phyloP scores from a whole-genome alignment of 306 rosid species.

The Lotus japonicus region DNA sequence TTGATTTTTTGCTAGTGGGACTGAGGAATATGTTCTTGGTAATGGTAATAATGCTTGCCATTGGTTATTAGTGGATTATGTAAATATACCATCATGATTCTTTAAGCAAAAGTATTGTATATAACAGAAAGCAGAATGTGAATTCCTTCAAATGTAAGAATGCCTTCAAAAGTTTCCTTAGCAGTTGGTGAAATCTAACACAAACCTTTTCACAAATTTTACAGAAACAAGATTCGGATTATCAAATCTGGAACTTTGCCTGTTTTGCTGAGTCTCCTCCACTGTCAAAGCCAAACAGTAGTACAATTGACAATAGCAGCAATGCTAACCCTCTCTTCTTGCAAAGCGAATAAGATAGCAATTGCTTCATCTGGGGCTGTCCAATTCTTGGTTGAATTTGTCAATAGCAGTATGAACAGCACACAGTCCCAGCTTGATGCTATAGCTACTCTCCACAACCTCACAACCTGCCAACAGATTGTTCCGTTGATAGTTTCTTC shows the following conservation, averaged over 20 bases:
- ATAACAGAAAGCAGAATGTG: neutral
- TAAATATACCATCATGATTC: conserved; percentile 23
- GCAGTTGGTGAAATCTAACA: conserved; percentile 1
- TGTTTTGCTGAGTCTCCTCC: conserved; percentile 48
- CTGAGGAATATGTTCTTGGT: conserved; percentile 43
- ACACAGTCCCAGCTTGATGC: conserved; percentile 59
- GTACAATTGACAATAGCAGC: conserved; percentile 47
- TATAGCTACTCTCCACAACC: conserved; percentile 65
- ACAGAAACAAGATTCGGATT: conserved; percentile 66
- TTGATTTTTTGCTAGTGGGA: conserved; percentile 27
- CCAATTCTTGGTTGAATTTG: conserved; percentile 32
- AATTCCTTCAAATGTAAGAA: conserved; percentile 33
- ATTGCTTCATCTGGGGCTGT: conserved; percentile 62
- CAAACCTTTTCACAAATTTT: neutral
- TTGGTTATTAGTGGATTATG: conserved; percentile 12
- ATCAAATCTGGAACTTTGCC: conserved; percentile 55
- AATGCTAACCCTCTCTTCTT: conserved; percentile 64
- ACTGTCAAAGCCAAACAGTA: conserved; percentile 36
- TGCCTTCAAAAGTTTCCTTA: conserved; percentile 1
- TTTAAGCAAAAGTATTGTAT: conserved; percentile 21
- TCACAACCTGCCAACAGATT: conserved; percentile 53
- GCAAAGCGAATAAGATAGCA: conserved; percentile 55
- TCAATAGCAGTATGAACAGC: conserved; percentile 22
- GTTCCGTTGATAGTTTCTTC: conserved; percentile 47
- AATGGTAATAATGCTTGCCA: conserved; percentile 21